Evolutionary conservation across 2,329 filamentous ascomycete species (phyloP).

Genomic region (Apiospora pterosperma): DNA sequence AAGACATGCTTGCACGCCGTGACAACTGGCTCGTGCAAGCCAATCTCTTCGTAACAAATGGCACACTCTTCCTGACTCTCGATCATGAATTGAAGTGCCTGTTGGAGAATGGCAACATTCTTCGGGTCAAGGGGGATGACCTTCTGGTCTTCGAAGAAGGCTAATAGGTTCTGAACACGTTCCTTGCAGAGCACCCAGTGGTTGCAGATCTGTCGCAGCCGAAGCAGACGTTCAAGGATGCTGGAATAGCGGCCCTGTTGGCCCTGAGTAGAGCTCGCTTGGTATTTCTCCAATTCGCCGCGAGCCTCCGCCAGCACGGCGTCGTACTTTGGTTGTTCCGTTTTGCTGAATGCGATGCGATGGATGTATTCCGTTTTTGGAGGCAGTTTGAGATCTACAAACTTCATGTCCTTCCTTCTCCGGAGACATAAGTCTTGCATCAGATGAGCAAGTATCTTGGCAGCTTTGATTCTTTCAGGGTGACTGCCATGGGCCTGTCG

Average conservation of each 20-base stretch:
- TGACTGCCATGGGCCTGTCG: conserved; percentile 5
- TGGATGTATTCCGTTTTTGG: conserved; percentile 76
- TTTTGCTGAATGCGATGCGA: conserved; percentile 66
- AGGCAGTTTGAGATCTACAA: conserved; percentile 77
- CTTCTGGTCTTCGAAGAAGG: conserved; percentile 63
- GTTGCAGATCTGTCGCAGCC: conserved; percentile 82
- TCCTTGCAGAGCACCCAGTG: conserved; percentile 82
- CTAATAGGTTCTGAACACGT: conserved; percentile 69
- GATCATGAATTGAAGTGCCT: conserved; percentile 71
- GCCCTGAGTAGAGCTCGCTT: conserved; percentile 38
- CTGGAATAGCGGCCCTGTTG: conserved; percentile 62
- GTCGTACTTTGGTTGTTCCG: conserved; percentile 76
- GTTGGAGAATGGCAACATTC: conserved; percentile 69
- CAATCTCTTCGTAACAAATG: conserved; percentile 72
- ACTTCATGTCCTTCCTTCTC: conserved; percentile 83
- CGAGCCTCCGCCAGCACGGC: conserved; percentile 72
- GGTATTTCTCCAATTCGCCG: conserved; percentile 62
- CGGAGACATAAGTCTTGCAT: conserved; percentile 80
- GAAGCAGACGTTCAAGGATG: conserved; percentile 76
- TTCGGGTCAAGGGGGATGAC: conserved; percentile 68
- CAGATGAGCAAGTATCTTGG: conserved; percentile 67
- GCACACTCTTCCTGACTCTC: conserved; percentile 81
- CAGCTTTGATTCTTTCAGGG: conserved; percentile 33
- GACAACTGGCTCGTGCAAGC: conserved; percentile 64
- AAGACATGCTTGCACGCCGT: conserved; percentile 83